Evolutionary conservation across 768 basidiomycete species (phyloP), one percentile per base, ranked within the genome.

Genomic region (Lepiota brunneoincarnata): DNA sequence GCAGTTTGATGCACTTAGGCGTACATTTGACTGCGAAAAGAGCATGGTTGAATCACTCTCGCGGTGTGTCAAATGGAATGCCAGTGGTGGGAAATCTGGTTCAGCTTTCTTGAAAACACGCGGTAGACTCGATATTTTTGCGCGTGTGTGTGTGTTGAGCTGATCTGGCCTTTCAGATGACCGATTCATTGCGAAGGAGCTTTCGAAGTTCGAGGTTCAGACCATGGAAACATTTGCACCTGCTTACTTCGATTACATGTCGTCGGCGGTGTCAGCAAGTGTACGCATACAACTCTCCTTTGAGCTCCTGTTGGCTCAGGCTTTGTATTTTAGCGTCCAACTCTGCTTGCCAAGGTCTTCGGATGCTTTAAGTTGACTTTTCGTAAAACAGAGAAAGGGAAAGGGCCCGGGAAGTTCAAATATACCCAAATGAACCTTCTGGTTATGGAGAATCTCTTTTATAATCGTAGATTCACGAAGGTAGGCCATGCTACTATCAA

Each of bases 381-480:
- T 72, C 83, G 83, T 59, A 93, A 92, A 67, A 82, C 82, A 1
- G 82, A 84, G 23, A 87, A 84, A 56, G 91, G 90, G 59, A 82
- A 75, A 56, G 77, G 77, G 6, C 65, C 76, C 7, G 81, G 78
- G 49, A 91, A 78, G 69, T 81, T 84, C 5, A 92, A 91, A 64
- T 81, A 86, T 2, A 91, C 89, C 6, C 84, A 94, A 60, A 95
- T 98, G 91, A 97, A 97, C 63, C 75, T 99, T 18, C 73, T 98
- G 35, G 91, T 99, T 45, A 98, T 98, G 96, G 97, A 99, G 71
- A 99, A 95, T 63, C 74, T 96, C 9, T 97, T 98, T 66, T 95
- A 97, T 67, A 91, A 95, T 58, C 81, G 91, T 51, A 83, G 88
- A 10, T 96, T 98, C 63, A 85, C 88, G 2, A 92, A 89, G 79